phyloP scores from a whole-genome alignment of 2,329 filamentous ascomycete species.

The Phialophora macrospora region DNA sequence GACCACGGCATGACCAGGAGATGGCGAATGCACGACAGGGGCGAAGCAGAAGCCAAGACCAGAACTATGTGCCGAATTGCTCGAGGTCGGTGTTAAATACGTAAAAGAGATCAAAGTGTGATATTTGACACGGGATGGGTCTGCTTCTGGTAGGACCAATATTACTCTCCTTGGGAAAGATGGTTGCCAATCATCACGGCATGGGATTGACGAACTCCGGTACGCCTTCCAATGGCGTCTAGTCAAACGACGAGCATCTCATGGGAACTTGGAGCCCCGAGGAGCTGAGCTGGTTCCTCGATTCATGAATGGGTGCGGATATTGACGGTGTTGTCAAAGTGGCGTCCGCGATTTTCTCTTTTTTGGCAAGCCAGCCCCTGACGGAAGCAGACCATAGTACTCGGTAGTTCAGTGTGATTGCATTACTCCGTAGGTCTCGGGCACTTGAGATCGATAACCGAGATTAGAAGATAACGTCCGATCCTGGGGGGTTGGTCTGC shows the following conservation, averaged over 20 bases:
- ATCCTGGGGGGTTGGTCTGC: not conserved
- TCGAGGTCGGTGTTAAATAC: not conserved
- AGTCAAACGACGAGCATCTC: not conserved
- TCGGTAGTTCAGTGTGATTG: not conserved
- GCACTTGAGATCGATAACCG: not conserved
- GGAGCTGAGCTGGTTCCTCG: not conserved
- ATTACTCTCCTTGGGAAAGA: not conserved
- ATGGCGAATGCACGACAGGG: not conserved
- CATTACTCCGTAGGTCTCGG: not conserved
- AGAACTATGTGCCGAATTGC: not conserved
- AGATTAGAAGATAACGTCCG: not conserved
- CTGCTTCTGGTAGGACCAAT: not conserved
- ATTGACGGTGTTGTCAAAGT: not conserved
- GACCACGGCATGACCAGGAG: not conserved
- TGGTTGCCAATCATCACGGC: not conserved
- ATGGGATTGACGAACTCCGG: not conserved
- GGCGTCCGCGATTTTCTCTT: not conserved
- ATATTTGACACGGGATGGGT: not conserved
- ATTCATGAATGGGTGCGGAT: not conserved
- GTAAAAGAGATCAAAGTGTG: not conserved
- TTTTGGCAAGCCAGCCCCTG: not conserved
- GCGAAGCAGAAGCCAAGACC: not conserved
- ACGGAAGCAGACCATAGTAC: too few species aligned
- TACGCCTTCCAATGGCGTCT: not conserved
- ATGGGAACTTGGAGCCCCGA: not conserved